Conservation (phyloP, 78 protist genomes). For the Dictyostelium capitatum region DNA sequence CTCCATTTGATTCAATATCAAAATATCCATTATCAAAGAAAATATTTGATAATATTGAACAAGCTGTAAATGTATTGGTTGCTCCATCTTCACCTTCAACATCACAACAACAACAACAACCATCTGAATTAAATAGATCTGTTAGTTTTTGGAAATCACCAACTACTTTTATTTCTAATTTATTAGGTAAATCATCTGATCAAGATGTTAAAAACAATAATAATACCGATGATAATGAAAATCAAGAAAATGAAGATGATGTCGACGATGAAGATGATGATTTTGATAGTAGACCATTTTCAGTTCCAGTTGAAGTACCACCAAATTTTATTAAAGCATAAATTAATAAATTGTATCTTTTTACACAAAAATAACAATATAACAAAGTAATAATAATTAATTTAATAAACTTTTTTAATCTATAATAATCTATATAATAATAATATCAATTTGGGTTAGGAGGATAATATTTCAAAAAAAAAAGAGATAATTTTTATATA, state of each 20-base stretch:
- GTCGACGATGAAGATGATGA: neutral
- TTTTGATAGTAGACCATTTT: slow-evolving; percentile 1
- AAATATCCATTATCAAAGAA: slow-evolving; percentile 19
- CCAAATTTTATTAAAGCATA: neutral
- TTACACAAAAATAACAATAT: neutral
- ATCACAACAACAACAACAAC: neutral
- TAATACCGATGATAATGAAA: neutral
- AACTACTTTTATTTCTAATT: slow-evolving; percentile 10
- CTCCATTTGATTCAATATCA: neutral
- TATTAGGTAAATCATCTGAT: neutral
- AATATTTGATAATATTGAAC: slow-evolving; percentile 14
- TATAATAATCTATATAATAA: too few species aligned
- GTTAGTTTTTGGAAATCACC: slow-evolving; percentile 53
- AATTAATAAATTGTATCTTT: neutral
- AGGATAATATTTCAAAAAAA: too few species aligned
- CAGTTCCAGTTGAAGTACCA: slow-evolving; percentile 11
- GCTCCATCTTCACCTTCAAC: slow-evolving; percentile 6
- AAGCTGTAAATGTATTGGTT: slow-evolving; percentile 14
- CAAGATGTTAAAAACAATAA: neutral
- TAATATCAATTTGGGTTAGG: too few species aligned
- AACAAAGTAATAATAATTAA: neutral
- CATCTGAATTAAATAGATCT: neutral
- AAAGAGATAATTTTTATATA: too few species aligned
- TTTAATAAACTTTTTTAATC: neutral
- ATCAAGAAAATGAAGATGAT: neutral